phyloP scores from a whole-genome alignment of 106 monocot genomes.

The Dendrobium nobile region DNA sequence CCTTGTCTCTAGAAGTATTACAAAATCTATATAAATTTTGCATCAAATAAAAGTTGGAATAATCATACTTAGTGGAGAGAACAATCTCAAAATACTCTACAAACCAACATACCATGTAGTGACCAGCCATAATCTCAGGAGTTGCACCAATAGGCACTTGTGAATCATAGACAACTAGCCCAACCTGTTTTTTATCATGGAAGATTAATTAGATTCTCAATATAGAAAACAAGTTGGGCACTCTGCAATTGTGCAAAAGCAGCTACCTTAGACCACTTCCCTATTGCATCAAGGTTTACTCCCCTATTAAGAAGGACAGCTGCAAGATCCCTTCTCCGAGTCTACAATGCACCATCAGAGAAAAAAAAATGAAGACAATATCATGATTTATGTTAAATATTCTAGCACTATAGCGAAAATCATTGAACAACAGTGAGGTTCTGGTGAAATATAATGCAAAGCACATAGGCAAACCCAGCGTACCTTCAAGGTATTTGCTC shows the following conservation, averaged over 20 bases:
- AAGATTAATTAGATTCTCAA: neutral
- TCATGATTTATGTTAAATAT: neutral
- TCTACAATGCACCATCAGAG: slow-evolving; percentile 29
- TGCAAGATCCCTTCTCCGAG: slow-evolving; percentile 85
- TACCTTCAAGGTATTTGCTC: slow-evolving; percentile 96
- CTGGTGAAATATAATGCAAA: neutral
- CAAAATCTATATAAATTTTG: slow-evolving; percentile 1
- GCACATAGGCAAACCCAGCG: neutral
- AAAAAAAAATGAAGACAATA: neutral
- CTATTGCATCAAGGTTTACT: slow-evolving; percentile 75
- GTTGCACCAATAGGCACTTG: slow-evolving; percentile 92
- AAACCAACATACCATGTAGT: slow-evolving; percentile 64
- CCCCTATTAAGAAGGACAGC: slow-evolving; percentile 82
- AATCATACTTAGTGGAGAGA: neutral
- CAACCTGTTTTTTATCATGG: slow-evolving; percentile 56
- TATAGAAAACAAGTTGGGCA: neutral
- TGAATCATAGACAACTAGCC: slow-evolving; percentile 87
- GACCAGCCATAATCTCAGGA: slow-evolving; percentile 89
- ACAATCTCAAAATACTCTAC: neutral
- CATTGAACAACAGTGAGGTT: neutral
- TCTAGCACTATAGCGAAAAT: neutral
- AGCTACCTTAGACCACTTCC: slow-evolving; percentile 96
- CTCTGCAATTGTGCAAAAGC: neutral
- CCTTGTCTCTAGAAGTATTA: slow-evolving; percentile 66
- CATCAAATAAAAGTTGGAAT: slow-evolving; percentile 4